phyloP scores from a whole-genome alignment of 31 red algal genomes.

The Endocladia muricata region DNA sequence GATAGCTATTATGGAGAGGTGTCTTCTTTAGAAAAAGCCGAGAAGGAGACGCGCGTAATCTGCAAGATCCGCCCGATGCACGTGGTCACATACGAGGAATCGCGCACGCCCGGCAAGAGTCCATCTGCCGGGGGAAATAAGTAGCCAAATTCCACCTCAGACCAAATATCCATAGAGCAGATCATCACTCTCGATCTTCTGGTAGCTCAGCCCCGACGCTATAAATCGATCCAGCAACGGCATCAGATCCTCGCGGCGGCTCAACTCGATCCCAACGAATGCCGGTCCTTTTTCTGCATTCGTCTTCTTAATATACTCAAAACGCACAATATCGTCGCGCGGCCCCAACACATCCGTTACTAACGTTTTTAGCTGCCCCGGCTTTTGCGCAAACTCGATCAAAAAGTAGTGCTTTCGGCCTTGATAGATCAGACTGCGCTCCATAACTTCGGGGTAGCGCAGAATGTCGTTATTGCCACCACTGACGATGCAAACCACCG shows the following conservation, averaged over 20 bases:
- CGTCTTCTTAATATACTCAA: slow-evolving; percentile 2
- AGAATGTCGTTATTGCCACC: not conserved
- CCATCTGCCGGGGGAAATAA: no score
- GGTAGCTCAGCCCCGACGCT: not conserved
- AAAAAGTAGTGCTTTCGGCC: not conserved
- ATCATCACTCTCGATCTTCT: not conserved
- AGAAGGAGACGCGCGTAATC: no score
- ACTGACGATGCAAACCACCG: not conserved
- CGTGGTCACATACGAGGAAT: no score
- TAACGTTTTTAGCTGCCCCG: not conserved
- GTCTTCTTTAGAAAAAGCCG: no score
- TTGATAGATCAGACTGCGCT: not conserved
- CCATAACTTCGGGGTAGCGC: not conserved
- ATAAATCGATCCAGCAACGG: not conserved
- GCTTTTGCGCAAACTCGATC: not conserved
- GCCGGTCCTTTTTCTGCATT: not conserved
- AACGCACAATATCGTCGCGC: not conserved
- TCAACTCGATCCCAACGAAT: not conserved
- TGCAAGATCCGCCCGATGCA: no score
- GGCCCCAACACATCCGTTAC: not conserved
- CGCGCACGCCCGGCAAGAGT: no score
- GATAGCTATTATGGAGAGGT: no score
- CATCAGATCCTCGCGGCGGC: not conserved
- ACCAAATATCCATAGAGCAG: not conserved
- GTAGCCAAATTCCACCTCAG: no score